Percentiles rank a stretch among this genome's conserved stretches.
These are phyloP conservation scores for Rhizopus delemar DNA, from an alignment of 371 early-diverging fungal genomes.

Conservation along the genomic window DNA sequence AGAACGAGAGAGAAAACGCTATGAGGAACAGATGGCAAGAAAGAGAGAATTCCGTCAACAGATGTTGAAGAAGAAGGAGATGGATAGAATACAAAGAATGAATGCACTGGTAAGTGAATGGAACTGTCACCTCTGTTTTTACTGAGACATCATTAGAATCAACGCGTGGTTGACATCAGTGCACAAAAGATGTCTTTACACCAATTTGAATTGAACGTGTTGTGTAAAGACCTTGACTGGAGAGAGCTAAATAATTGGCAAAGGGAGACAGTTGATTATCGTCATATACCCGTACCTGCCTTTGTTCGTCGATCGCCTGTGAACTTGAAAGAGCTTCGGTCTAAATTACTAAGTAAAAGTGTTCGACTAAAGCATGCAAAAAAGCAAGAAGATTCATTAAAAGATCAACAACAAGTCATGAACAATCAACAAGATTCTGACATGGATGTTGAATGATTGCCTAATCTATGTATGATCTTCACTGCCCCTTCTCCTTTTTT, in stretches of 20 bases:
- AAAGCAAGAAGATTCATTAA: conserved; percentile 5
- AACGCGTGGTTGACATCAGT: conserved; percentile 35
- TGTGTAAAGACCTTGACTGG: conserved; percentile 34
- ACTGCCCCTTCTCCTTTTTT: no score
- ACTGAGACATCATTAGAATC: conserved; percentile 10
- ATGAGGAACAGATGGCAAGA: conserved; percentile 16
- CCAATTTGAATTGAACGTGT: conserved; percentile 23
- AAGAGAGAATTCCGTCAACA: conserved; percentile 22
- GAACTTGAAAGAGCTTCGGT: conserved; percentile 24
- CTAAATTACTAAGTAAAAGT: conserved; percentile 23
- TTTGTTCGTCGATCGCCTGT: conserved; percentile 29
- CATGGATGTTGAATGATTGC: conserved; percentile 35
- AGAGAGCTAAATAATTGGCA: conserved; percentile 34
- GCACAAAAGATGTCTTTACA: conserved; percentile 35
- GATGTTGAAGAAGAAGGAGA: conserved; percentile 3
- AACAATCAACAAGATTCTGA: conserved; percentile 14
- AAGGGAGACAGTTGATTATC: conserved; percentile 39
- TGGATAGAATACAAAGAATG: conserved; percentile 14
- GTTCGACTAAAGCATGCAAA: conserved; percentile 25
- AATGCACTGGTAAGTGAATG: conserved; percentile 10
- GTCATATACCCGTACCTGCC: conserved; percentile 35
- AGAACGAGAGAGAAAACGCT: conserved; percentile 17
- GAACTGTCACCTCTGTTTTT: background rate
- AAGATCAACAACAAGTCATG: background rate
- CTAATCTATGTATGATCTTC: no score